These are phyloP conservation scores for Geranium incanum DNA, from an alignment of 441 rosid genomes.

Conservation along the genomic window DNA sequence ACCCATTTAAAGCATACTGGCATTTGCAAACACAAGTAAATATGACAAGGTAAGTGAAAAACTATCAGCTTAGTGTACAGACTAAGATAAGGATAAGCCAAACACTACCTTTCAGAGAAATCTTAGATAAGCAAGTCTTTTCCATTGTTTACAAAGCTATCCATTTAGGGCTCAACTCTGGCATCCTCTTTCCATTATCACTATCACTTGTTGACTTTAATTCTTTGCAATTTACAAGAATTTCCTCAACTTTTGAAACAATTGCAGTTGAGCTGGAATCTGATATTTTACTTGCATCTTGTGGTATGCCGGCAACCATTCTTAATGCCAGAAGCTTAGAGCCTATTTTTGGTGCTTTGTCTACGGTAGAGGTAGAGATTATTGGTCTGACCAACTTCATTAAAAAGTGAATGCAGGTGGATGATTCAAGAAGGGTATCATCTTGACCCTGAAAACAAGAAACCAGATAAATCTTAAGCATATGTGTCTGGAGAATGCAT, in stretches of 20 bases:
- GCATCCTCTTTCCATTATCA: conserved; percentile 42
- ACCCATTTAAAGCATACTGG: not conserved
- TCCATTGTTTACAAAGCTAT: conserved; percentile 81
- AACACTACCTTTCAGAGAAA: conserved; percentile 78
- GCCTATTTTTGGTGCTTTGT: conserved; percentile 63
- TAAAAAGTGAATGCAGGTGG: conserved; percentile 58
- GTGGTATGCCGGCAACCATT: conserved; percentile 44
- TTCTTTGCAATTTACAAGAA: conserved; percentile 76
- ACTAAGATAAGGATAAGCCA: conserved; percentile 8
- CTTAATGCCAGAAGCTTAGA: conserved; percentile 66
- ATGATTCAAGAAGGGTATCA: conserved; percentile 74
- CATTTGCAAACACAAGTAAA: not conserved
- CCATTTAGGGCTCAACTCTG: conserved; percentile 84
- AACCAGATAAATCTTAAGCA: conserved; percentile 14
- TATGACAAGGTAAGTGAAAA: not conserved
- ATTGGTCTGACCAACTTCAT: conserved; percentile 79
- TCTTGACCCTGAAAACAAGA: conserved; percentile 65
- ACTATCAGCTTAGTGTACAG: not conserved
- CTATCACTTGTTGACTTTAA: conserved; percentile 37
- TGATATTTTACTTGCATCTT: conserved; percentile 37
- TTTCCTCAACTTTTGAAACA: conserved; percentile 64
- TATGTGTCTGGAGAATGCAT: not conserved
- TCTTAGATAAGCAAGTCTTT: conserved; percentile 86
- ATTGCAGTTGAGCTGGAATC: conserved; percentile 60
- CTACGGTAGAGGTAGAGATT: conserved; percentile 37